Base-by-base conservation (phyloP, 2,329 filamentous ascomycete species). In the Aphanoascus verrucosus region DNA sequence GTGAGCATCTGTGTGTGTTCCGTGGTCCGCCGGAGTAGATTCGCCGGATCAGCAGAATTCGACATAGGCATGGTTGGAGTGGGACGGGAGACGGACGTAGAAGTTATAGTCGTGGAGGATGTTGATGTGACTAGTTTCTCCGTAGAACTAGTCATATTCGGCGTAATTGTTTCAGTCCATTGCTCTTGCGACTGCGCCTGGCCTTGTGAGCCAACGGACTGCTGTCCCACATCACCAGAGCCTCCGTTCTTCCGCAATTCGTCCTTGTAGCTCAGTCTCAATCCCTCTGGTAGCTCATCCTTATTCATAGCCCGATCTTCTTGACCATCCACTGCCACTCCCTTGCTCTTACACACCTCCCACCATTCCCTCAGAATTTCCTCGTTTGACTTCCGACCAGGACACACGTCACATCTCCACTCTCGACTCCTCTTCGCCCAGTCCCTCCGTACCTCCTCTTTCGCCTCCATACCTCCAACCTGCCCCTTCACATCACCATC, bases 401-500 rank as follows among this genome's bases (percentile, higher is more conserved):
- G 41, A 49, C 91, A 97, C 0, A 73, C 77, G 0, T 74, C 65
- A 69, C 93, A 97, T 51, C 72, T 78, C 78, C 83, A 96, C 0
- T 61, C 64, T 0, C 69, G 69, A 56, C 83, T 88, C 62, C 85
- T 80, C 45, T 65, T 72, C 3, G 93, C 93, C 62, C 93, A 78
- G 44, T 79, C 73, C 62, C 77, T 77, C 52, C 91, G 75, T 49
- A 86, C 81, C 4, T 75, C 77, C 15, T 84, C 82, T 23, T 74
- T 80, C 2, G 84, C 84, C 59, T 96, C 90, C 62, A 97, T 75
- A 0, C 93, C 93, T 11, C 93, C 93, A 1, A 98, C 75, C 73
- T 97, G 93, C 0, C 93, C 93, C 61, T 80, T 82, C 7, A 86
- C 83, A 61, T 91, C 87, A 2, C 85, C 90, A 67, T 94, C 89